Evolutionary conservation across 129 eudicot species (phyloP).

Genomic region (Lactuca sativa): DNA sequence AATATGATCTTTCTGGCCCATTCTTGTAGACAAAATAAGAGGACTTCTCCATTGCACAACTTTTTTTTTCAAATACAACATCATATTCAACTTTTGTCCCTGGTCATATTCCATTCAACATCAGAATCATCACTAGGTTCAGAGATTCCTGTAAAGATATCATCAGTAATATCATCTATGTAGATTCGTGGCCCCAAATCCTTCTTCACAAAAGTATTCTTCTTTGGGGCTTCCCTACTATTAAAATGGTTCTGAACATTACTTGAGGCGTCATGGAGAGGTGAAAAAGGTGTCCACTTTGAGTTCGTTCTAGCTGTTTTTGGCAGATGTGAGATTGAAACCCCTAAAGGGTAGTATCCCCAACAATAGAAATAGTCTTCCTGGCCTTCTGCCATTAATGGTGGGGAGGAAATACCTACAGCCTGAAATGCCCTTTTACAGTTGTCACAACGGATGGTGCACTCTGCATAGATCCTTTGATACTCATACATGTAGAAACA

Average conservation of each 20-base stretch:
- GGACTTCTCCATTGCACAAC: too few relatives aligned
- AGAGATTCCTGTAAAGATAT: constrained; percentile 45
- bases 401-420: constrained; percentile 61
- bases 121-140: constrained; percentile 70
- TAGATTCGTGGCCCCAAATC: constrained; percentile 53
- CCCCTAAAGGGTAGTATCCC: constrained; percentile 82
- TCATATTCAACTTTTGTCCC: constrained; percentile 36
- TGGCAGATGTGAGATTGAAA: constrained; percentile 55
- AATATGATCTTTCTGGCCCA: too few relatives aligned
- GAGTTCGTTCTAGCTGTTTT: constrained; percentile 35
- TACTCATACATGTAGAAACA: constrained; percentile 80
- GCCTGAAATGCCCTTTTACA: constrained; percentile 89
- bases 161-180: constrained; percentile 65
- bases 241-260: constrained; percentile 24
- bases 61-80: not conserved
- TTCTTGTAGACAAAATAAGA: too few relatives aligned
- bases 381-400: constrained; percentile 49
- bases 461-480: constrained; percentile 51
- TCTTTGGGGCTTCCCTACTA: constrained; percentile 26
- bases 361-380: constrained; percentile 67
- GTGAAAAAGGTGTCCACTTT: constrained; percentile 76
- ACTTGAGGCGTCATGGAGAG: constrained; percentile 54
- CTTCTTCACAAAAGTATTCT: constrained; percentile 13
- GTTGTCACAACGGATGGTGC: constrained; percentile 68
- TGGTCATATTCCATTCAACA: constrained; percentile 50